These are phyloP conservation scores for Citropsis articulata DNA, from an alignment of 345 rosid species.

Conservation along the genomic window DNA sequence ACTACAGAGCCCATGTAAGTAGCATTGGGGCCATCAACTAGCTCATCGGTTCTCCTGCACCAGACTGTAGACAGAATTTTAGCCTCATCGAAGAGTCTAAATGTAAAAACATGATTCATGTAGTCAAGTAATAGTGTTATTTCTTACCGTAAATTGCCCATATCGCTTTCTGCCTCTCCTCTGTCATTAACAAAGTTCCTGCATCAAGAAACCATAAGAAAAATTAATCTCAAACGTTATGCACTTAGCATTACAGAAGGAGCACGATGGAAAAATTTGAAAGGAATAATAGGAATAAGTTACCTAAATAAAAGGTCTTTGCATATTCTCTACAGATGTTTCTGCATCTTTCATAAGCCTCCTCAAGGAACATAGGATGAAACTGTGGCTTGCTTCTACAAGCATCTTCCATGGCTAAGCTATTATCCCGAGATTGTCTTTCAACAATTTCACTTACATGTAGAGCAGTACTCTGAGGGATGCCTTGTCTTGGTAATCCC, in stretches of 20 bases:
- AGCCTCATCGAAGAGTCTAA: not conserved
- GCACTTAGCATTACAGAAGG: no score
- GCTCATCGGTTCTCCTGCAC: constrained; percentile 65
- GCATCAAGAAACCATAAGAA: constrained; percentile 11
- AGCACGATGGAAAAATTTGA: not conserved
- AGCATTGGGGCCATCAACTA: constrained; percentile 61
- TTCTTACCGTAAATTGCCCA: constrained; percentile 67
- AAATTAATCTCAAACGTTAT: not conserved
- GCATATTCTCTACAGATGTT: constrained; percentile 56
- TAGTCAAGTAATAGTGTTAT: not conserved
- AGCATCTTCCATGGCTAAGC: constrained; percentile 5
- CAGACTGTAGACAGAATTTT: constrained; percentile 36
- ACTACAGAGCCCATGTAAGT: constrained; percentile 33
- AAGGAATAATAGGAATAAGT: not conserved
- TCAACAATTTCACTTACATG: constrained; percentile 33
- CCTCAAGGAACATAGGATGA: constrained; percentile 43
- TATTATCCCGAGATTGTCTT: constrained; percentile 31
- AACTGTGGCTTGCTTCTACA: constrained; percentile 31
- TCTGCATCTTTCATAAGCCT: constrained; percentile 46
- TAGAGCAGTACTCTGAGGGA: constrained; percentile 31
- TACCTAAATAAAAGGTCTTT: constrained; percentile 65
- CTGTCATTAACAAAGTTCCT: constrained; percentile 65
- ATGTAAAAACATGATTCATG: not conserved
- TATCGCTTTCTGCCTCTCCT: constrained; percentile 55
- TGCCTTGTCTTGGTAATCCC: constrained; percentile 26